phyloP scores from a whole-genome alignment of 495 filamentous ascomycete species.

The Lichina pygmaea region DNA sequence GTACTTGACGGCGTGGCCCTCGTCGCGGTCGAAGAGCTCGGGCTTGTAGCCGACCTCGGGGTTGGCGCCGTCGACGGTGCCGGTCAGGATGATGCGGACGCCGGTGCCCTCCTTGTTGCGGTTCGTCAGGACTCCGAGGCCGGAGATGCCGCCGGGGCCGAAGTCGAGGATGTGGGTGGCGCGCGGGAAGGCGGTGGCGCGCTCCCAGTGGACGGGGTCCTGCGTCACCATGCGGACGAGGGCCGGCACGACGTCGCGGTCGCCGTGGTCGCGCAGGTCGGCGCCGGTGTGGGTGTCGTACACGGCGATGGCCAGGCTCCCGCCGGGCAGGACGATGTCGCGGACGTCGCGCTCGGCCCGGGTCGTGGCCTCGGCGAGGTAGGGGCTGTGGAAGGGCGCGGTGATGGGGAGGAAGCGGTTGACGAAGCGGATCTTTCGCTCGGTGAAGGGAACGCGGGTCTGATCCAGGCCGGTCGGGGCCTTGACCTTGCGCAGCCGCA shows the following conservation, averaged over 20 bases:
- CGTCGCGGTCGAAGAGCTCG: constrained; percentile 86
- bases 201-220: constrained; percentile 82
- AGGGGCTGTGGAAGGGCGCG: constrained; percentile 90
- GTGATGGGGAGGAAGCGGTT: constrained; percentile 96
- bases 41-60: constrained; percentile 87
- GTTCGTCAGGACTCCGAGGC: constrained; percentile 87
- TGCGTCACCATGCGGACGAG: constrained; percentile 82
- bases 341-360: constrained; percentile 69
- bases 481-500: constrained; percentile 84
- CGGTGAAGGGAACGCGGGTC: constrained; percentile 75
- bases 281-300: constrained; percentile 68
- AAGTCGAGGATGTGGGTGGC: constrained; percentile 93
- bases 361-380: constrained; percentile 51
- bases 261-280: constrained; percentile 41
- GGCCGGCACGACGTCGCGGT: constrained; percentile 43
- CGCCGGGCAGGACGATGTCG: constrained; percentile 41
- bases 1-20: constrained; percentile 75
- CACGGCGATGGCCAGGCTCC: constrained; percentile 50
- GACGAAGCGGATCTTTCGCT: constrained; percentile 86
- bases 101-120: constrained; percentile 96
- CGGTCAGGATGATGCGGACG: constrained; percentile 80
- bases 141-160: constrained; percentile 85
- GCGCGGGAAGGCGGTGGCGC: constrained; percentile 61
- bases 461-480: constrained; percentile 91
- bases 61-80: constrained; percentile 70